Base-by-base conservation (phyloP, 2,329 filamentous ascomycete species). In the Huntiella abstrusa region DNA sequence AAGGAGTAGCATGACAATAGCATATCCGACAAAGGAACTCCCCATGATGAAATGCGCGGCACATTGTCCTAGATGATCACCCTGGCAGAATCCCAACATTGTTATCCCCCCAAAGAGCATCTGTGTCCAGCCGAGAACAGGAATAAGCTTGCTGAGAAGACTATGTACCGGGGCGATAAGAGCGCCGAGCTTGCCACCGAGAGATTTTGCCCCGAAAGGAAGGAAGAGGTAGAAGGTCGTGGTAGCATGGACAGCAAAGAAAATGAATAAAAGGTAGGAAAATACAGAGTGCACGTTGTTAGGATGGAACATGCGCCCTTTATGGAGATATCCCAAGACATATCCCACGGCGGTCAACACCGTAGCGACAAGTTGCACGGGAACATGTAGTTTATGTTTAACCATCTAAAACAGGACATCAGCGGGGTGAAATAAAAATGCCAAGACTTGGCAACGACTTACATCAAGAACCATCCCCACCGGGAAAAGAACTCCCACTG, bases 1-100 rank as follows among this genome's bases (percentile, higher is more conserved):
- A 15, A 95, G 65, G 15, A 96, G 80, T 2, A 83, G 87, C 53
- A 98, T 70, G 34, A 94, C 60, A 46, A 95, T 81, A 22, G 84
- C 91, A 57, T 98, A 98, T 28, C 73, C 91, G 54, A 98, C 88
- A 59, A 98, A 98, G 1, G 88, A 87, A 54, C 83, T 81, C 39
- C 91, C 91, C 91, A 98, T 98, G 61, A 96, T 98, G 62, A 96
- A 98, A 62, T 98, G 91, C 1, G 91, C 91, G 37, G 83, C 65
- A 62, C 91, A 98, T 62, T 98, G 91, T 32, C 87, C 88, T 1
- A 86, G 61, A 58, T 98, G 88, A 49, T 96, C 87, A 46, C 71
- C 85, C 53, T 85, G 82, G 61, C 91, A 98, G 67, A 94, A 96
- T 16, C 91, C 91, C 47, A 94, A 69, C 3, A 83, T 71, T 0